Base-by-base conservation (phyloP, 768 basidiomycete genomes). In the Hebeloma cylindrosporum region DNA sequence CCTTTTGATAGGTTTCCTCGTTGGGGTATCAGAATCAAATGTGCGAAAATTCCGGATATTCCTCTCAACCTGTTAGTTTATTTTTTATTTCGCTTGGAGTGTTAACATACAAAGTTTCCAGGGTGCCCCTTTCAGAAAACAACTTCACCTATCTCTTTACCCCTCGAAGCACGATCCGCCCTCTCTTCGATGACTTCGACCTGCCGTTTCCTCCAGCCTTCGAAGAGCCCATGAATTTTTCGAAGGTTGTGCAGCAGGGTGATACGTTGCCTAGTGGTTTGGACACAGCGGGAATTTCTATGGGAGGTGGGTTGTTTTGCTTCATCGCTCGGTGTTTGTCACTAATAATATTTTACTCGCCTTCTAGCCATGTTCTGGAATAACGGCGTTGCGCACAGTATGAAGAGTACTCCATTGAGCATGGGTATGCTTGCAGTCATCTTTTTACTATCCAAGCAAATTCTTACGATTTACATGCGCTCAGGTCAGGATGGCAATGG, bases 21-120 rank as follows among this genome's bases (percentile, higher is more conserved):
- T 43, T 72, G 72, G 72, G 72, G 72, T 0, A 60, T 69, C 14
- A 58, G 71, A 14, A 67, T 66, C 4, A 63, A 60, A 26, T 74
- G 71, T 47, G 44, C 51, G 11, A 65, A 63, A 29, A 52, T 71
- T 11, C 57, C 67, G 5, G 53, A 67, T 30, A 48, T 55, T 2
- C 28, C 52, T 3, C 44, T 43, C 3, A 66, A 68, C 31, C 57
- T 71, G 71, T 70, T 45, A 25, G 65, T 51, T 31, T 7, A 38
- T 23, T 16, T 6, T 30, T 25, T 40, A 8, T 7, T 21, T 23
- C 27, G 7, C 20, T 11, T 5, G 27, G 23, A 4, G 17, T n/a
- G 13, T 26, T 39, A 6, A 30, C 1, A 13, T 4, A 17, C 22
- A 17, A 9, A 26, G 20, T 22, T 13, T 2, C 9, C 30, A 54